Evolutionary conservation across 1,139 yeast genomes (phyloP).

Genomic region (Candida glucosophila): DNA sequence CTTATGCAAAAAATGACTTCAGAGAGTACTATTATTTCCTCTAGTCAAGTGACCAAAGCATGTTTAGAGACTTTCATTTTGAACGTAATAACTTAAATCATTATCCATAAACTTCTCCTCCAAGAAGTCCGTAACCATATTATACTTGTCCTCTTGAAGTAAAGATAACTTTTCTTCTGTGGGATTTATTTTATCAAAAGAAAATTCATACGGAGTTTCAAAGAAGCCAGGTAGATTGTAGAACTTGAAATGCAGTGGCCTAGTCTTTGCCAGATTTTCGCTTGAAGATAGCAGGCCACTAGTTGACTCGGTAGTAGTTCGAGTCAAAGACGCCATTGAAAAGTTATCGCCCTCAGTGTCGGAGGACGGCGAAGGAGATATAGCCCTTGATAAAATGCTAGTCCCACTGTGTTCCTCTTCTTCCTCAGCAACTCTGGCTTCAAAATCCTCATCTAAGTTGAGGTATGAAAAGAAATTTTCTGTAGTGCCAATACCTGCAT

Average conservation of each 20-base stretch:
- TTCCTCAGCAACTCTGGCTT: slow-evolving; percentile 15
- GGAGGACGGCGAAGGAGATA: slow-evolving; percentile 24
- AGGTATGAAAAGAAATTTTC: slow-evolving; percentile 13
- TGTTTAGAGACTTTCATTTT: slow-evolving; percentile 3
- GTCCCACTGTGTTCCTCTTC: slow-evolving; percentile 21
- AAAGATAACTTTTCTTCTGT: slow-evolving; percentile 12
- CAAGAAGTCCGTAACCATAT: slow-evolving; percentile 32
- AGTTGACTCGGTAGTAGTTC: slow-evolving; percentile 37
- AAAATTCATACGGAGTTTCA: slow-evolving; percentile 11
- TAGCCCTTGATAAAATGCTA: slow-evolving; percentile 30
- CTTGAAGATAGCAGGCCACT: slow-evolving; percentile 10
- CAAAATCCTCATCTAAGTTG: slow-evolving; percentile 11
- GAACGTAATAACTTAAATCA: slow-evolving; percentile 24
- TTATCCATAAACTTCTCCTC: slow-evolving; percentile 33
- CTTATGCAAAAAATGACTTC: slow-evolving; percentile 1
- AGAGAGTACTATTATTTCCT: too few species aligned
- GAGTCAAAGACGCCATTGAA: slow-evolving; percentile 32
- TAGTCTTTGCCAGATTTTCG: slow-evolving; percentile 6
- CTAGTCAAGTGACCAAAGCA: slow-evolving; percentile 1
- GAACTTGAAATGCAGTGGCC: slow-evolving; percentile 13
- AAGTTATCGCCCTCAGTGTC: slow-evolving; percentile 28
- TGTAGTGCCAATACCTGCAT: too few species aligned
- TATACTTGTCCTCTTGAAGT: slow-evolving; percentile 30
- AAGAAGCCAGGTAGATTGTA: slow-evolving; percentile 21
- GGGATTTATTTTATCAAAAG: slow-evolving; percentile 12